phyloP scores from a whole-genome alignment of 345 rosid genomes.

The Luvunga scandens region DNA sequence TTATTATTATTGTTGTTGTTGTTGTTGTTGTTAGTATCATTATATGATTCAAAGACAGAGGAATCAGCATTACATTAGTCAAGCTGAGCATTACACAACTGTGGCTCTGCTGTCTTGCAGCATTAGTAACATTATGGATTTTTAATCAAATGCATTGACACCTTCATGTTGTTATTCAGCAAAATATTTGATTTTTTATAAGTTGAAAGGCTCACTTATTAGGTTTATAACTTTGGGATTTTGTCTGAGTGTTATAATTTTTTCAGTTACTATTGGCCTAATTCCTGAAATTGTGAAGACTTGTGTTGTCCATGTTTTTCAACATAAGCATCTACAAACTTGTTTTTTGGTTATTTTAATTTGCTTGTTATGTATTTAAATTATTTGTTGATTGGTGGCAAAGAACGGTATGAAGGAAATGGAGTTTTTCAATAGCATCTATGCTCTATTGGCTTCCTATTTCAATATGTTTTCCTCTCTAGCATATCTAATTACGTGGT shows the following conservation, averaged over 20 bases:
- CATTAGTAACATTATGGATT: background rate
- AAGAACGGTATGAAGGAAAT: background rate
- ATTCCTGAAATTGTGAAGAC: background rate
- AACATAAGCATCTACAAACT: no score
- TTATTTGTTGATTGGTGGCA: background rate
- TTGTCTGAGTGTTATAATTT: background rate
- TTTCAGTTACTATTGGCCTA: background rate
- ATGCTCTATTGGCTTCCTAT: background rate
- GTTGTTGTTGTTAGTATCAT: no score
- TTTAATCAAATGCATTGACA: background rate
- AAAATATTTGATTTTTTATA: no score
- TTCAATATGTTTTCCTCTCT: background rate
- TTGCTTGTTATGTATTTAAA: background rate
- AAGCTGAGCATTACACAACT: no score
- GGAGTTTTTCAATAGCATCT: no score
- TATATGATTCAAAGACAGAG: no score
- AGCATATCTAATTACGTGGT: background rate
- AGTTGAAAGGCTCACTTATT: background rate
- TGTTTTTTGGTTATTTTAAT: background rate
- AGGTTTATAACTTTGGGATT: background rate
- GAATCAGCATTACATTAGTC: no score
- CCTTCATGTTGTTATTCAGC: background rate
- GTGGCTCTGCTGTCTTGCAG: no score
- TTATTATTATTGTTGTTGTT: no score
- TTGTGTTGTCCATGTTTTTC: background rate